A percentile compares a stretch with the other conserved stretches of the same genome.
phyloP scores from a whole-genome alignment of 495 filamentous ascomycete species.

The Articulospora tetracladia region DNA sequence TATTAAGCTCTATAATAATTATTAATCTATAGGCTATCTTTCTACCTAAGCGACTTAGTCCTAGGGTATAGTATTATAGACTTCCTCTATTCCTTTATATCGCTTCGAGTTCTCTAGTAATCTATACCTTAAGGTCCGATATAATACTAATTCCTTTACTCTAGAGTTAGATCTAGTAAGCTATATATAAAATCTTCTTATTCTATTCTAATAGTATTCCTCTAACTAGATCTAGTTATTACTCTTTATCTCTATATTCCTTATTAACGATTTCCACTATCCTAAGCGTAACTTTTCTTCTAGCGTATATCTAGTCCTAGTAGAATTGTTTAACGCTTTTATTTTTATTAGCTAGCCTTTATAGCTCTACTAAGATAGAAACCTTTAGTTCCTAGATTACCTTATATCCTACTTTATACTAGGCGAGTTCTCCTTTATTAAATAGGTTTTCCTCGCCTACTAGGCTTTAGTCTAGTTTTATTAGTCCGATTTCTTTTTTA shows the following conservation, averaged over 20 bases:
- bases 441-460: no score
- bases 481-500: no score
- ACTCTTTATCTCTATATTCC: background rate
- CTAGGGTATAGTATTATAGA: background rate
- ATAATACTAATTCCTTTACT: background rate
- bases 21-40: background rate
- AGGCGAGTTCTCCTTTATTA: no score
- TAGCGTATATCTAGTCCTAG: background rate
- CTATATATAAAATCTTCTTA: background rate
- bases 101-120: background rate
- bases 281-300: background rate
- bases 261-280: background rate
- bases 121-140: background rate
- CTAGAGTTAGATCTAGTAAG: background rate
- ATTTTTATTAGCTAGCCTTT: background rate
- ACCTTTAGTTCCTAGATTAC: no score
- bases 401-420: no score
- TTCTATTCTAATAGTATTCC: background rate
- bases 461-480: no score
- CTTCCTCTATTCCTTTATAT: background rate
- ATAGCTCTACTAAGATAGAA: no score
- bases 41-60: background rate
- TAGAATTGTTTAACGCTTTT: background rate
- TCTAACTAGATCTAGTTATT: background rate
- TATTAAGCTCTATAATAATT: background rate